Conservation (phyloP, 2,329 filamentous ascomycete genomes). For the Sphaerostilbella broomeana region DNA sequence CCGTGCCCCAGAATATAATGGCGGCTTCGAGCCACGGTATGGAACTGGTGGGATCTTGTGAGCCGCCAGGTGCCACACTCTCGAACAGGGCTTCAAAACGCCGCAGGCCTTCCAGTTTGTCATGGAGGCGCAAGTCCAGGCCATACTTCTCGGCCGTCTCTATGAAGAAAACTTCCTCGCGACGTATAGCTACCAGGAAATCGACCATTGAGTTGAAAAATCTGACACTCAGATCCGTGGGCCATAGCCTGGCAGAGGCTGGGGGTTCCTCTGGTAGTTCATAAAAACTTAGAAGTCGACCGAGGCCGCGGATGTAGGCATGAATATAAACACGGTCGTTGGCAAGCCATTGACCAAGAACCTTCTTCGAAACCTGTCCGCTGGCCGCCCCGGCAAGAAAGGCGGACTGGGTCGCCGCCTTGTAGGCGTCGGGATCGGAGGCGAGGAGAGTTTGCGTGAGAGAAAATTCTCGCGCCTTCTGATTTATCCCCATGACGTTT, state of each 20-base stretch:
- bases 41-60: conserved; percentile 22
- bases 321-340: conserved; percentile 68
- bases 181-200: conserved; percentile 58
- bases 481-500: too few species aligned
- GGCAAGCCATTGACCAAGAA: conserved; percentile 60
- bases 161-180: conserved; percentile 63
- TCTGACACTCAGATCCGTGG: conserved; percentile 39
- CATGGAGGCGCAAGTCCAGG: conserved; percentile 41
- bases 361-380: conserved; percentile 50
- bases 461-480: too few species aligned
- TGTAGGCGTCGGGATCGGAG: conserved; percentile 40
- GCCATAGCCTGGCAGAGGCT: conserved; percentile 10
- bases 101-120: conserved; percentile 34
- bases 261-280: conserved; percentile 38
- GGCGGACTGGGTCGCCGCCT: conserved; percentile 54
- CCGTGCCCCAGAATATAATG: conserved; percentile 71
- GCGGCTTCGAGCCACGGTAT: conserved; percentile 58
- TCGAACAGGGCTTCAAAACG: conserved; percentile 44
- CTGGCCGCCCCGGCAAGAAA: conserved; percentile 61
- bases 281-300: conserved; percentile 56
- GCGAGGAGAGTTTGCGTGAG: conserved; percentile 53
- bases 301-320: conserved; percentile 61
- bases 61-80: conserved; percentile 37
- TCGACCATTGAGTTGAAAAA: conserved; percentile 58
- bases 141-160: conserved; percentile 55